A percentile compares a stretch with the other conserved stretches of the same genome.
phyloP scores from a whole-genome alignment of 495 filamentous ascomycete genomes.

The Hamigera avellanea region DNA sequence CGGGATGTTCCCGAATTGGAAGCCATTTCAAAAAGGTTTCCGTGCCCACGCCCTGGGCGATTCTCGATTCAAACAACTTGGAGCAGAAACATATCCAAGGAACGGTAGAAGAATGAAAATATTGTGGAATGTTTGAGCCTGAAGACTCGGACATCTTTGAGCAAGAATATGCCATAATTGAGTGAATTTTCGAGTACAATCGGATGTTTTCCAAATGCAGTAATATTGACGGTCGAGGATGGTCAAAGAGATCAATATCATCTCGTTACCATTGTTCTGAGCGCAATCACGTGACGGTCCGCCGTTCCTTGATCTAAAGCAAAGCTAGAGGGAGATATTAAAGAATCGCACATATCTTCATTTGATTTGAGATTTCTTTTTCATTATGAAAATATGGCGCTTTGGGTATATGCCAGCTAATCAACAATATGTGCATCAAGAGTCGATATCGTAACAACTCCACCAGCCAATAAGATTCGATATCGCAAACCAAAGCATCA shows the following conservation, averaged over 20 bases:
- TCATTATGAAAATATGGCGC: no score
- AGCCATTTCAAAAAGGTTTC: not conserved
- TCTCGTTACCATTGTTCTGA: constrained; percentile 11
- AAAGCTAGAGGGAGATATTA: no score
- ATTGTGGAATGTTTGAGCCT: not conserved
- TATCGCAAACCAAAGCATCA: no score
- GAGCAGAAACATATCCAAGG: not conserved
- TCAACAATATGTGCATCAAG: no score
- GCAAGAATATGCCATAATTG: not conserved
- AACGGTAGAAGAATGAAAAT: not conserved
- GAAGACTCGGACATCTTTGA: not conserved
- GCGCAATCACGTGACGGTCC: not conserved
- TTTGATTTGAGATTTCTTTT: no score
- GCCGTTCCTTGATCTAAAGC: not conserved
- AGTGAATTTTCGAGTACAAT: not conserved
- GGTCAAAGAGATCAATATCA: constrained; percentile 9
- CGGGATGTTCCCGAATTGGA: not conserved
- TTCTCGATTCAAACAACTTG: not conserved
- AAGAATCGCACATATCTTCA: no score
- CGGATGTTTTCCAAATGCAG: constrained; percentile 8
- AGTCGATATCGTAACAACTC: no score
- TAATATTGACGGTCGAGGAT: constrained; percentile 11
- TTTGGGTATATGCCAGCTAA: no score
- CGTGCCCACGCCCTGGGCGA: no score
- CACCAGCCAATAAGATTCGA: no score